Evolutionary conservation across 2,329 filamentous ascomycete species (phyloP), one percentile per base, ranked within the genome.

Genomic region (Cercospora sesami): DNA sequence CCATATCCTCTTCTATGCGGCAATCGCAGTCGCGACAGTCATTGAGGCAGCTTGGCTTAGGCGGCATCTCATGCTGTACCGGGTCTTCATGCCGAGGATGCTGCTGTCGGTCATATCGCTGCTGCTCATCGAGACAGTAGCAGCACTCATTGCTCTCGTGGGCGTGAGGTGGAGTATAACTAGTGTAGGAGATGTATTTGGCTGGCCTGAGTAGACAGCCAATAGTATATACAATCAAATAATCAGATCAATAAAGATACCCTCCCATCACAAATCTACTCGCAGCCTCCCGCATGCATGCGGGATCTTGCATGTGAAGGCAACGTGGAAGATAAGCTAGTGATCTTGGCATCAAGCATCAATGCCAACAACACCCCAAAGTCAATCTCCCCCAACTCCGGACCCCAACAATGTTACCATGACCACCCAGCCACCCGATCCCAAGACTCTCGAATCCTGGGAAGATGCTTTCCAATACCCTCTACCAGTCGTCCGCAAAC

Each of bases 11-110:
- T 96, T 94, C 77, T 95, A 93, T 77, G 92, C 92, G 5, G 90
- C 91, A 8, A 87, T 97, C 77, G 90, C 90, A 30, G 81, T 97
- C 23, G 92, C 93, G 0, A 97, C 94, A 4, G 96, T 95, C 74
- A 88, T 91, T 79, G 97, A 94, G 90, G 92, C 94, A 0, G 94
- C 92, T 1, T 90, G 93, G 81, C 81, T 99, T 75, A 86, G 95
- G 64, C 86, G 95, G 62, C 95, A 99, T 82, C 85, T 99, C 71
- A 99, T 99, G 95, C 86, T 99, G 31, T 99, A 95, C 81, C 87
- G 95, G 51, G 93, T 99, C 53, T 99, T 99, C 77, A 90, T 87
- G 80, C 95, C 95, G 58, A 83, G 94, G 30, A 99, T 94, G 81
- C 92, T 99, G 90, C 86, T 92, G 78, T 93, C 90, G 0, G 90